A percentile compares a stretch with the other conserved stretches of the same genome.
Evolutionary conservation across 2,329 filamentous ascomycete genomes (phyloP).

Genomic region (Colletotrichum sp.): DNA sequence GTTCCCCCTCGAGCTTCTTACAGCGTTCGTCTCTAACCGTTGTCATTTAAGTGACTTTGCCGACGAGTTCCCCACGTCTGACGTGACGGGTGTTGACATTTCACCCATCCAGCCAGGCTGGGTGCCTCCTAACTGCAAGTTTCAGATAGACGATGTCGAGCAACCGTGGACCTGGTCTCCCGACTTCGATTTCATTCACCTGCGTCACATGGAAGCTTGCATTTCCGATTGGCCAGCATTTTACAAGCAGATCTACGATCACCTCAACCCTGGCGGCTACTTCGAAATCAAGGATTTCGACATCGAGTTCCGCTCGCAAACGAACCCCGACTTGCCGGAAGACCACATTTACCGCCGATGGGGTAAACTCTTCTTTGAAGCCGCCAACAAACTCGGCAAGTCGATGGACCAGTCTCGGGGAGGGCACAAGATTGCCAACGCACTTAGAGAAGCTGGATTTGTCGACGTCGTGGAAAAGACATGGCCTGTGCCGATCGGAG

Average conservation of each 20-base stretch:
- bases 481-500: slow-evolving; percentile 26
- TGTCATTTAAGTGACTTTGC: slow-evolving; percentile 38
- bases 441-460: slow-evolving; percentile 17
- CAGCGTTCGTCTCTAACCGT: not conserved
- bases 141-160: slow-evolving; percentile 67
- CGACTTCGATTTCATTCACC: slow-evolving; percentile 64
- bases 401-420: slow-evolving; percentile 15
- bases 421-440: slow-evolving; percentile 25
- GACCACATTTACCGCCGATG: slow-evolving; percentile 33
- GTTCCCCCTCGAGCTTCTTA: not conserved
- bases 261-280: slow-evolving; percentile 53
- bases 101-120: slow-evolving; percentile 61
- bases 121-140: slow-evolving; percentile 59
- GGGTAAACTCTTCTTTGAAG: slow-evolving; percentile 29
- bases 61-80: slow-evolving; percentile 45
- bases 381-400: slow-evolving; percentile 29
- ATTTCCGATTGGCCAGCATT: slow-evolving; percentile 57
- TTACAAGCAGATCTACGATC: slow-evolving; percentile 49
- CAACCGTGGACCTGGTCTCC: slow-evolving; percentile 49
- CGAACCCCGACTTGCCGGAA: slow-evolving; percentile 24
- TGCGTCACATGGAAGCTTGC: slow-evolving; percentile 55
- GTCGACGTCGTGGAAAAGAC: slow-evolving; percentile 14
- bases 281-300: slow-evolving; percentile 37
- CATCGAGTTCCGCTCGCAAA: not conserved
- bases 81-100: slow-evolving; percentile 58